These are phyloP conservation scores for Themeda triandra DNA, from an alignment of 176 grass and related monocot genomes.

Conservation along the genomic window DNA sequence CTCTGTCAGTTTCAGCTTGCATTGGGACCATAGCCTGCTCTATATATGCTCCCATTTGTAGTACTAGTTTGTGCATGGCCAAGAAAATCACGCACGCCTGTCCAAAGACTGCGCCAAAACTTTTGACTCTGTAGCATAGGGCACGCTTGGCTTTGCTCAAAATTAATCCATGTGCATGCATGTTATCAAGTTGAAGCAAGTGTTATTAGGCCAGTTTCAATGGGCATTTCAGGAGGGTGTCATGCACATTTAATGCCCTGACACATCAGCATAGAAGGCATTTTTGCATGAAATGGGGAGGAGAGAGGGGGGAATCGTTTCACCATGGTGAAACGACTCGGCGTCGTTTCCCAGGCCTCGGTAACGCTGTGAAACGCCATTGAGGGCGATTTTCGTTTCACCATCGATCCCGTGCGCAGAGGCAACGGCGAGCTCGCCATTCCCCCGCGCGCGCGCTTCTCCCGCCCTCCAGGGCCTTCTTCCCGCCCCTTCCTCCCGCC, in stretches of 20 bases:
- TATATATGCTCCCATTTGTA: neutral
- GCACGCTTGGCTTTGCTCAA: neutral
- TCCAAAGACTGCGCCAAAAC: neutral
- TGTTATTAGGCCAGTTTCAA: neutral
- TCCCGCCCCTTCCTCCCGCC: neutral
- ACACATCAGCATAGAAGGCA: no score
- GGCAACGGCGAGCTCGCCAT: neutral
- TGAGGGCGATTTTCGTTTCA: neutral
- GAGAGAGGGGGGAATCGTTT: no score
- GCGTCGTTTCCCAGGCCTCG: no score
- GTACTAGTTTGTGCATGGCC: neutral
- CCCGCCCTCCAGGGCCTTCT: neutral
- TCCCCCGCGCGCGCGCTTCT: no score
- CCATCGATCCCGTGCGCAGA: neutral
- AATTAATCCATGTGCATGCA: neutral
- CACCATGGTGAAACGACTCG: no score
- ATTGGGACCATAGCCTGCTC: neutral
- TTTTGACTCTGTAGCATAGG: conserved; percentile 6
- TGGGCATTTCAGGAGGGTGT: no score
- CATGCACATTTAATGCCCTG: no score
- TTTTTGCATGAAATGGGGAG: no score
- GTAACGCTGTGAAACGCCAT: no score
- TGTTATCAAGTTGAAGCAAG: neutral
- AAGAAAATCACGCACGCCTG: neutral
- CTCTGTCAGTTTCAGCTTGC: neutral